phyloP scores from a whole-genome alignment of 371 early-diverging fungal species.

The Syncephalastrum monosporum region DNA sequence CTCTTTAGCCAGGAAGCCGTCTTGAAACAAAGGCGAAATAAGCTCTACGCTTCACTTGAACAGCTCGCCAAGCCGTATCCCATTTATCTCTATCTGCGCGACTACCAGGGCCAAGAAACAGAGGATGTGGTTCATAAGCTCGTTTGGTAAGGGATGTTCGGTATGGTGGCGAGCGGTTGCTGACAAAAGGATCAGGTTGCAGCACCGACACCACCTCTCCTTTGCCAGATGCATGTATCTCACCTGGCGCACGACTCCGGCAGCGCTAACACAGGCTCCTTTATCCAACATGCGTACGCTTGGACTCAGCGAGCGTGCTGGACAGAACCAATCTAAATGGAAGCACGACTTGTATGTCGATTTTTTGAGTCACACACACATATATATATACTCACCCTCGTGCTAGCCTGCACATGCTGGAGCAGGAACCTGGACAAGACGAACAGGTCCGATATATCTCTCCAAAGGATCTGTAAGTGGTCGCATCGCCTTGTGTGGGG shows the following conservation, averaged over 20 bases:
- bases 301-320: slow-evolving; percentile 3
- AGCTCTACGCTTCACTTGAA: background rate
- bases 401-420: background rate
- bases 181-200: slow-evolving; percentile 9
- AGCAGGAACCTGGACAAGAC: background rate
- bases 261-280: background rate
- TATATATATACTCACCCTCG: too few species aligned
- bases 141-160: slow-evolving; percentile 9
- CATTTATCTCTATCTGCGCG: slow-evolving; percentile 12
- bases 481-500: background rate
- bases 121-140: slow-evolving; percentile 1
- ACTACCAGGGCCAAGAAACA: background rate
- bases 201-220: slow-evolving; percentile 17
- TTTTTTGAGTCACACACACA: too few species aligned
- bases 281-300: slow-evolving; percentile 2
- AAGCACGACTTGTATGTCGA: slow-evolving; percentile 14
- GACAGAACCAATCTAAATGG: slow-evolving; percentile 9
- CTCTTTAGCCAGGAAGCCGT: slow-evolving; percentile 2
- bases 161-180: background rate
- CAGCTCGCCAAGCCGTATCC: slow-evolving; percentile 4
- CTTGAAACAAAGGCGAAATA: slow-evolving; percentile 4
- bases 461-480: background rate
- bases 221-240: slow-evolving; percentile 8
- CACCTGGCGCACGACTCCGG: slow-evolving; percentile 1
- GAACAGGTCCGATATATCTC: slow-evolving; percentile 4